Percentiles rank a stretch among this genome's conserved stretches.
Conservation (phyloP, 2,329 filamentous ascomycete species). For the Aspergillus ochraceoroseus region DNA sequence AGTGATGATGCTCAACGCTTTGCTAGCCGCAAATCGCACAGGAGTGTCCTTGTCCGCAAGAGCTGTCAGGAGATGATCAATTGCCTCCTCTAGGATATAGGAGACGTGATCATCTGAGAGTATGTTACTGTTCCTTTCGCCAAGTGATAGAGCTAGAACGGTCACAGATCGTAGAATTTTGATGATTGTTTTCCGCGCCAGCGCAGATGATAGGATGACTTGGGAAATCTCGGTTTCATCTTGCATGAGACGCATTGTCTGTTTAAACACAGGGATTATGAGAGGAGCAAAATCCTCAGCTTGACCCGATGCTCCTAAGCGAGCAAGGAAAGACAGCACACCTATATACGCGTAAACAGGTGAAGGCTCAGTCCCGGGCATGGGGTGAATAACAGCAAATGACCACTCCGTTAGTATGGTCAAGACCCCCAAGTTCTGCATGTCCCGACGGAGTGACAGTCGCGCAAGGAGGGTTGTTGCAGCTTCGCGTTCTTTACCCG, state of each 20-base stretch:
- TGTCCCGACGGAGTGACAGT: slow-evolving; percentile 77
- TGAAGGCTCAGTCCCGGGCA: slow-evolving; percentile 34
- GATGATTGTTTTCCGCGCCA: slow-evolving; percentile 74
- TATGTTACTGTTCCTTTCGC: slow-evolving; percentile 31
- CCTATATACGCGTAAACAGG: slow-evolving; percentile 74
- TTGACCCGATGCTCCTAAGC: slow-evolving; percentile 65
- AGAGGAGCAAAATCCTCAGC: slow-evolving; percentile 68
- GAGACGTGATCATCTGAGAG: slow-evolving; percentile 34
- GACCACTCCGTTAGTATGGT: slow-evolving; percentile 66
- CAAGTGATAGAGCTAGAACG: slow-evolving; percentile 58
- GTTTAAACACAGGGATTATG: slow-evolving; percentile 61
- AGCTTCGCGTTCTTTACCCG: slow-evolving; percentile 84
- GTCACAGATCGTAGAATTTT: slow-evolving; percentile 77
- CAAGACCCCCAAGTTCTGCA: slow-evolving; percentile 72
- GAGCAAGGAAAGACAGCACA: slow-evolving; percentile 71
- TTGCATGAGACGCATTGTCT: slow-evolving; percentile 57
- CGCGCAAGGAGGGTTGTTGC: slow-evolving; percentile 79
- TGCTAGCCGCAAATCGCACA: slow-evolving; percentile 84
- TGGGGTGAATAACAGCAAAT: slow-evolving; percentile 54
- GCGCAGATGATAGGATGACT: slow-evolving; percentile 63
- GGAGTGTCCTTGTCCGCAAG: slow-evolving; percentile 86
- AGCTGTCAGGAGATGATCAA: slow-evolving; percentile 72
- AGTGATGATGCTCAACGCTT: slow-evolving; percentile 82
- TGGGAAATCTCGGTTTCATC: slow-evolving; percentile 48
- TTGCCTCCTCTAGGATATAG: slow-evolving; percentile 68